Evolutionary conservation across 2,329 filamentous ascomycete species (phyloP), one percentile per base, ranked within the genome.

Genomic region (Penicillium sp.): DNA sequence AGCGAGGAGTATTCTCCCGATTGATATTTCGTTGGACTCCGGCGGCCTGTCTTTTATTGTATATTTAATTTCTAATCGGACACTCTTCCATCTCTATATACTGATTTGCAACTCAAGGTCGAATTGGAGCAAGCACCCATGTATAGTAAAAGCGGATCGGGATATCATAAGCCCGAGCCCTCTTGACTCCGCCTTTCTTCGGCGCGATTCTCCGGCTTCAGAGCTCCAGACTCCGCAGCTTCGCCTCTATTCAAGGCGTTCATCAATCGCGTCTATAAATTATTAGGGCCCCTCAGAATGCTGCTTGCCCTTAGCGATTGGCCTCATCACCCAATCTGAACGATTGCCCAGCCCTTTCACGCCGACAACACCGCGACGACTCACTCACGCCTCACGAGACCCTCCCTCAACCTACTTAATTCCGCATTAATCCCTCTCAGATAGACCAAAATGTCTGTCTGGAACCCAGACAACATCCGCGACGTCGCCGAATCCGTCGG

Each of bases 401-500:
- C 58, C 51, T 57, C 49, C 51, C 62, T 35, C 48, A 46, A 61
- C 47, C 53, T 19, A 26, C 61, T 54, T 23, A 50, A 26, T 26
- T 26, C 5, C 26, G 26, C 44, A 31, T 49, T 11, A 45, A 13
- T 4, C 13, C 49, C 49, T 38, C 11, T 21, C 48, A n/a, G 13
- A 8, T 49, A 54, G 17, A 29, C 51, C 69, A 73, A 53, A 49
- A 85, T 84, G 83, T 87, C 87, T 45, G 88, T 97, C 69, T 98
- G 95, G 95, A 98, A 97, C 75, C 89, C 91, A 19, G 95, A 99
- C 72, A 98, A 97, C 70, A 91, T 99, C 71, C 90, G 89, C 70
- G 95, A 99, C 76, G 93, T 98, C 64, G 94, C 95, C 69, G 95
- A 99, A 78, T 97, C 95, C 1, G 91, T 98, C 52, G 95, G 95